Evolutionary conservation across 768 basidiomycete species (phyloP), one percentile per base, ranked within the genome.

Genomic region (Panus rudis): DNA sequence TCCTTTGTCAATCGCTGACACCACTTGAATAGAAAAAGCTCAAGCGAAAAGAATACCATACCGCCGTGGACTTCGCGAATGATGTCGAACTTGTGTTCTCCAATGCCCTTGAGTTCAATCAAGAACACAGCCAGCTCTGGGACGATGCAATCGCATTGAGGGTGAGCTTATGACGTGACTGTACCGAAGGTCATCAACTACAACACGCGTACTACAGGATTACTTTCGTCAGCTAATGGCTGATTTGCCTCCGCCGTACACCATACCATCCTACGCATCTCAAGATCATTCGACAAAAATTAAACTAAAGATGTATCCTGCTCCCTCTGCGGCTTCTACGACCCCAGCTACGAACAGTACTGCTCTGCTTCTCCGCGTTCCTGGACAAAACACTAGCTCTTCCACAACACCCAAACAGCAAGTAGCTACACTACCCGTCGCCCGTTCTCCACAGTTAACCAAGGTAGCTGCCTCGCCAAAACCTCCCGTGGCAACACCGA

Each of bases 51-150:
- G 81, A 85, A 51, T 97, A 94, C 57, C 54, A 58, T 17, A 74
- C 70, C 2, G 65, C 76, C 4, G 68, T 73, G 4, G 81, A 84
- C 20, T 94, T 93, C 55, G 82, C 84, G 33, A 77, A 76, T 7
- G 93, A 97, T 46, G 84, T 93, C 12, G 89, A 92, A 53, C 73
- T 92, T 31, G 84, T 97, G 20, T 94, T 92, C 63, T 75, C 79
- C 6, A 97, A 97, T 58, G 93, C 92, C 8, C 70, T 89, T 59
- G 64, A 74, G 45, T 97, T 92, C 65, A 97, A 97, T 53, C 80
- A 78, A 55, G 92, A 94, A 22, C 79, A 84, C 55, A 88, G 84
- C 21, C 73, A 64, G 43, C 86, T 92, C 22, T 91, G 85, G 81
- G 79, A 86, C 52, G 86, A 89, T 53, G 87, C 89, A 16, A 57